Evolutionary conservation across 169 alveolate species (phyloP).

Genomic region (Eimeria maxima): DNA sequence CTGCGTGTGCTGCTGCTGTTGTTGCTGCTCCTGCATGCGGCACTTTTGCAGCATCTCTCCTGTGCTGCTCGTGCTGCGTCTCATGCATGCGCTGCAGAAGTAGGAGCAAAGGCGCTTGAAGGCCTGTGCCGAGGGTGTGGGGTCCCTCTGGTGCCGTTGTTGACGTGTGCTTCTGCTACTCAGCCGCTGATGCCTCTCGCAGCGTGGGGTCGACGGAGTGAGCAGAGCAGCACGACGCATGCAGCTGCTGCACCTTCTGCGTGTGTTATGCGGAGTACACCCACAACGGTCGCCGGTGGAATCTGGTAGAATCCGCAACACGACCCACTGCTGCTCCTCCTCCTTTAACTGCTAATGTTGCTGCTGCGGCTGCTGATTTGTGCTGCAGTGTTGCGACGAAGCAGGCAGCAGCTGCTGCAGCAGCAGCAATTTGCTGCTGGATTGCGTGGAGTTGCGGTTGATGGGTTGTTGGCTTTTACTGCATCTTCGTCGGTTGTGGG

Average conservation of each 20-base stretch:
- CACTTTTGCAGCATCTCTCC: too few species aligned
- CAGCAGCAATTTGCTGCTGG: not conserved
- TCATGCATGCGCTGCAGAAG: conserved; percentile 3
- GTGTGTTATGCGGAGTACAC: too few species aligned
- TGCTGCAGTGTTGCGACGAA: not conserved
- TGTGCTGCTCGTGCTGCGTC: not conserved
- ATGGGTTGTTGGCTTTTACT: not conserved
- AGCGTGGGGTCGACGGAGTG: not conserved
- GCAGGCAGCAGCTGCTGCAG: not conserved
- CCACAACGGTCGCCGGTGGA: too few species aligned
- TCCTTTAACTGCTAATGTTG: not conserved
- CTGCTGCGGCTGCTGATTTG: not conserved
- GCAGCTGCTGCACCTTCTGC: too few species aligned
- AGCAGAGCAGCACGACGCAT: conserved; percentile 2
- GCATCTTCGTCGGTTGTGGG: conserved; percentile 10
- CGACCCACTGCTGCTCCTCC: not conserved
- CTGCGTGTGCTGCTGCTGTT: not conserved
- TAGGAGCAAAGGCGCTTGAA: not conserved
- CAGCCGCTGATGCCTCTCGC: not conserved
- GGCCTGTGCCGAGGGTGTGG: conserved; percentile 44
- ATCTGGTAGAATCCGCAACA: too few species aligned
- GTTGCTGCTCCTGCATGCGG: too few species aligned
- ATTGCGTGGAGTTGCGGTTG: not conserved
- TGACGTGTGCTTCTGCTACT: not conserved
- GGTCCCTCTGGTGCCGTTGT: conserved; percentile 26